A percentile compares a stretch with the other conserved stretches of the same genome.
Conservation (phyloP, 768 basidiomycete species). For the Naganishia antarctica region DNA sequence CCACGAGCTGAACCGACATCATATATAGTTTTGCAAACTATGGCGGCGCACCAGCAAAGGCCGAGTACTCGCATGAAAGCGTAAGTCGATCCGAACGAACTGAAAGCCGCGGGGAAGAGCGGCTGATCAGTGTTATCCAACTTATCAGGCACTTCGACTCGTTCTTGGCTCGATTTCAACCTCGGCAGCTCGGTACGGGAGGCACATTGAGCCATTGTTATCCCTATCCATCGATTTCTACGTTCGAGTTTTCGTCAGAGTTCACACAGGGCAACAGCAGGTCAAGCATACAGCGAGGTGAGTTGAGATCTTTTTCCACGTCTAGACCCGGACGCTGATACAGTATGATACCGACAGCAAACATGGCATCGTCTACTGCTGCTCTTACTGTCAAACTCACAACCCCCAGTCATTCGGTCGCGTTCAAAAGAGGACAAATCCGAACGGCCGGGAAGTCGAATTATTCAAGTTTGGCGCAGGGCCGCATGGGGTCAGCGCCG, state of each 20-base stretch:
- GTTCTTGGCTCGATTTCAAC: conserved; percentile 81
- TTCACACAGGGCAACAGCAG: conserved; percentile 67
- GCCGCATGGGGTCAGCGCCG: conserved; percentile 54
- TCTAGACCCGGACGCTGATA: not conserved
- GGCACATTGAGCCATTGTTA: conserved; percentile 75
- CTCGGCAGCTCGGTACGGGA: conserved; percentile 84
- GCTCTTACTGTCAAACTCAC: conserved; percentile 73
- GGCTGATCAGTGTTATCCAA: no score
- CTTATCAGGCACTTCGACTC: conserved; percentile 71
- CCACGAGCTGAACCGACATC: not conserved
- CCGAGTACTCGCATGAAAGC: conserved; percentile 93
- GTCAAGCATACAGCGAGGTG: conserved; percentile 79
- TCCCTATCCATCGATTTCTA: conserved; percentile 97
- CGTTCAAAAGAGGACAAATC: conserved; percentile 60
- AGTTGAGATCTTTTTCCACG: conserved; percentile 39
- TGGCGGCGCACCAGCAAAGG: conserved; percentile 79
- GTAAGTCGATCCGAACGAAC: no score
- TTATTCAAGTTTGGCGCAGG: conserved; percentile 69
- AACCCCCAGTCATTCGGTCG: conserved; percentile 81
- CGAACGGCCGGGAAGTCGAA: conserved; percentile 54
- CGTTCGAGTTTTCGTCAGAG: conserved; percentile 79
- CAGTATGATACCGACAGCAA: conserved; percentile 70
- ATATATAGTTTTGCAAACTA: conserved; percentile 82
- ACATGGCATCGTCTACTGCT: conserved; percentile 77
- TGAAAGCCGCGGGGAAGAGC: no score